Percentiles rank a stretch among this genome's conserved stretches.
phyloP scores from a whole-genome alignment of 768 basidiomycete species.

The Tricholoma flavovirens region DNA sequence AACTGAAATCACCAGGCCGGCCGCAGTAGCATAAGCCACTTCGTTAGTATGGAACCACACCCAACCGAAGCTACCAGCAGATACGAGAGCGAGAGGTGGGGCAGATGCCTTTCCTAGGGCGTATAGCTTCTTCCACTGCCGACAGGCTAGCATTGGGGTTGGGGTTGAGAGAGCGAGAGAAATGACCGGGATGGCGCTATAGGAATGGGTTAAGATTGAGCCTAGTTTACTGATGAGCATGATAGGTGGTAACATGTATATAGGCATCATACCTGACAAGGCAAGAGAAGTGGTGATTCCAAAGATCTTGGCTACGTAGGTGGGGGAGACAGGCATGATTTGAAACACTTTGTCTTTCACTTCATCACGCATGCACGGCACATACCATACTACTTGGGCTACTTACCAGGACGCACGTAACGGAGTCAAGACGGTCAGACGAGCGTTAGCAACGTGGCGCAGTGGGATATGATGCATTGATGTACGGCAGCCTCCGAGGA shows the following conservation, averaged over 20 bases:
- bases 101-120: not conserved
- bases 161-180: not conserved
- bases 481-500: too few relatives aligned
- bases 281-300: not conserved
- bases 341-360: too few relatives aligned
- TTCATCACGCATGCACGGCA: too few relatives aligned
- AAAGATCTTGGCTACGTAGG: not conserved
- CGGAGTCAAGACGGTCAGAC: too few relatives aligned
- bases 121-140: not conserved
- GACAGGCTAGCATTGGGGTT: not conserved
- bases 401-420: too few relatives aligned
- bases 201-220: not conserved
- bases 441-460: too few relatives aligned
- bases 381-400: too few relatives aligned
- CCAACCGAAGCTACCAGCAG: not conserved
- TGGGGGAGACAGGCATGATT: too few relatives aligned
- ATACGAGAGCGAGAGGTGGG: not conserved
- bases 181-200: not conserved
- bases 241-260: not conserved
- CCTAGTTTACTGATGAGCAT: not conserved
- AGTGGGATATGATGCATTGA: too few relatives aligned
- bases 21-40: not conserved
- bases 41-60: not conserved
- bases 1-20: not conserved
- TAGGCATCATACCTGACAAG: not conserved